Conservation (phyloP, 371 early-diverging fungal genomes). For the Mucor racemosus region DNA sequence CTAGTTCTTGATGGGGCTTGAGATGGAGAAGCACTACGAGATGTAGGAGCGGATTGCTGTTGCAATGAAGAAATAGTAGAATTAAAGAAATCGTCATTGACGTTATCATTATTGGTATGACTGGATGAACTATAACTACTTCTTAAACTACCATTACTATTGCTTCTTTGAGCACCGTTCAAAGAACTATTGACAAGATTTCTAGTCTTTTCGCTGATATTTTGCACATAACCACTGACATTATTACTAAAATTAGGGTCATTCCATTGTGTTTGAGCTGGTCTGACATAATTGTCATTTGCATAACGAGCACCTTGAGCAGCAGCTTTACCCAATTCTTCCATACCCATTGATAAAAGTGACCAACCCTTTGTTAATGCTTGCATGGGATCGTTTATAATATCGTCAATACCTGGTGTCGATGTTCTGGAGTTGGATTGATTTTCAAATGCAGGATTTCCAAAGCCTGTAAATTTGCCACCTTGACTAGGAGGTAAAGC, state of each 20-base stretch:
- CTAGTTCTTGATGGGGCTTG: conserved; percentile 31
- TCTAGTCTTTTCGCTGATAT: conserved; percentile 66
- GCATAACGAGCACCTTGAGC: conserved; percentile 67
- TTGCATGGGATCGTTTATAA: conserved; percentile 82
- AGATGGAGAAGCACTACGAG: conserved; percentile 43
- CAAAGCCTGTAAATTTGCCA: conserved; percentile 92
- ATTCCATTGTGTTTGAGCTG: conserved; percentile 76
- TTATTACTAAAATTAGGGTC: conserved; percentile 85
- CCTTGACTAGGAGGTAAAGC: conserved; percentile 91
- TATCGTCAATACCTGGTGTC: conserved; percentile 62
- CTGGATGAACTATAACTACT: conserved; percentile 19
- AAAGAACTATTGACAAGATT: conserved; percentile 19
- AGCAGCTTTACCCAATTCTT: conserved; percentile 56
- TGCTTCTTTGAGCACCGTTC: conserved; percentile 1
- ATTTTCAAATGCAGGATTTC: conserved; percentile 65
- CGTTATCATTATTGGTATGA: conserved; percentile 13
- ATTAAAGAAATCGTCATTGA: conserved; percentile 50
- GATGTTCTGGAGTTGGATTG: conserved; percentile 31
- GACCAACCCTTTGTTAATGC: conserved; percentile 86
- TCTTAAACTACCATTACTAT: conserved; percentile 18
- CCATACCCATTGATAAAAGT: conserved; percentile 66
- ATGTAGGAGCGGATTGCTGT: conserved; percentile 37
- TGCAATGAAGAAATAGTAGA: conserved; percentile 50
- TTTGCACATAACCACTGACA: conserved; percentile 69
- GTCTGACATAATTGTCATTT: conserved; percentile 77